Base-by-base conservation (phyloP, 2,329 filamentous ascomycete genomes). In the Corinectria fuckeliana region DNA sequence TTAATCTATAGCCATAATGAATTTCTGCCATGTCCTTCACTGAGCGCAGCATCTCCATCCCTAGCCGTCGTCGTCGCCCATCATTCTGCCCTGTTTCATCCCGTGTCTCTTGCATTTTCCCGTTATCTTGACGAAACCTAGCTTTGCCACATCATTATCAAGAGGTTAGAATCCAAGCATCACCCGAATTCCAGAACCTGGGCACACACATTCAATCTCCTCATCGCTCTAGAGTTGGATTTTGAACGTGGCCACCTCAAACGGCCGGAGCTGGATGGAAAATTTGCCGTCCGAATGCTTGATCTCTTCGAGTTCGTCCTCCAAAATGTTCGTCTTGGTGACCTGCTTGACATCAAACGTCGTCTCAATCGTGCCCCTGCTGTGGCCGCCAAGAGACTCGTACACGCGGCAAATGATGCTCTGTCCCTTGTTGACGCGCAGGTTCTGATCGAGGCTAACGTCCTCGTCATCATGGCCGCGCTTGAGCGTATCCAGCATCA, bases 401-500 rank as follows among this genome's bases (percentile, higher is more conserved):
- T 96, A 99, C 18, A 97, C 82, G 1, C 95, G 85, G 58, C 97
- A 66, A 60, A 99, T 89, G 45, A 98, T 84, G 73, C 91, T 96
- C 74, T 86, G 85, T 0, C 92, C 93, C 67, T 86, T 85, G 57
- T 91, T 86, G 65, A 81, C 81, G 3, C 85, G 84, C 28, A 94
- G 77, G 32, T 85, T 84, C 20, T 85, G 85, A 3, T 81, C 83
- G 14, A 82, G 76, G 42, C 83, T 86, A 41, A 93, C 85, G 66
- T 93, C 91, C 70, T 90, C 88, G 66, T 94, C 91, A 69, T 94
- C 91, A 72, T 94, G 91, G n/a, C 92, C 95, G 57, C 95, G 89
- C 83, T 99, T 99, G 75, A 99, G 84, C 1, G 89, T 90, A 73
- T 99, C 95, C 1, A 99, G 81, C 3, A 99, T 81, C 18, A 99